Conservation (phyloP, 163 green algal genomes). For the Scenedesmus sp. region DNA sequence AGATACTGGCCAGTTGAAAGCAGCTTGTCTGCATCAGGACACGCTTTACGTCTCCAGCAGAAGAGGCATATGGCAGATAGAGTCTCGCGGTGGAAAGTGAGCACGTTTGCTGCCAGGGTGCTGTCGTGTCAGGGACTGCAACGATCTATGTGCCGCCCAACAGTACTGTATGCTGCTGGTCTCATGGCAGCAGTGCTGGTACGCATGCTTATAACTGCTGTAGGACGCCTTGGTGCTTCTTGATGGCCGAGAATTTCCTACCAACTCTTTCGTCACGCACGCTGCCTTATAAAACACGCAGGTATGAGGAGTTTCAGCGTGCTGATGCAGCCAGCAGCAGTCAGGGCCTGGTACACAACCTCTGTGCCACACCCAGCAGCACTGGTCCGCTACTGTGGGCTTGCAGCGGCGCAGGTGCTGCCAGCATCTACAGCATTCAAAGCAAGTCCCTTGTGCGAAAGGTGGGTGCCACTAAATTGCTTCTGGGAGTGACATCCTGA, state of each 20-base stretch:
- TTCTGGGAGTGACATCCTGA: background rate
- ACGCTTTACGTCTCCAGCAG: constrained; percentile 15
- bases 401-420: background rate
- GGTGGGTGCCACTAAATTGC: background rate
- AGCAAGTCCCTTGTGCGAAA: background rate
- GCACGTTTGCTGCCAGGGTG: background rate
- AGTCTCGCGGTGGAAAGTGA: constrained; percentile 17
- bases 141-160: background rate
- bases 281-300: background rate
- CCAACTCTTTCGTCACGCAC: background rate
- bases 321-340: background rate
- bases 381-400: constrained; percentile 5
- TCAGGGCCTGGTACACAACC: constrained; percentile 16
- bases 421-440: constrained; percentile 19
- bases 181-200: background rate
- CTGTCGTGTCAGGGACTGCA: background rate
- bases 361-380: background rate
- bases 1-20: constrained; percentile 48
- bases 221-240: background rate
- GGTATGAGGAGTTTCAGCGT: constrained; percentile 41
- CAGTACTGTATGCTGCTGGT: background rate
- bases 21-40: constrained; percentile 5
- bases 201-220: background rate
- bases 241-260: no score
- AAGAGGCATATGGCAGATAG: constrained; percentile 29